Evolutionary conservation across 495 filamentous ascomycete species (phyloP).

Genomic region (Chaetomidium leptoderma): DNA sequence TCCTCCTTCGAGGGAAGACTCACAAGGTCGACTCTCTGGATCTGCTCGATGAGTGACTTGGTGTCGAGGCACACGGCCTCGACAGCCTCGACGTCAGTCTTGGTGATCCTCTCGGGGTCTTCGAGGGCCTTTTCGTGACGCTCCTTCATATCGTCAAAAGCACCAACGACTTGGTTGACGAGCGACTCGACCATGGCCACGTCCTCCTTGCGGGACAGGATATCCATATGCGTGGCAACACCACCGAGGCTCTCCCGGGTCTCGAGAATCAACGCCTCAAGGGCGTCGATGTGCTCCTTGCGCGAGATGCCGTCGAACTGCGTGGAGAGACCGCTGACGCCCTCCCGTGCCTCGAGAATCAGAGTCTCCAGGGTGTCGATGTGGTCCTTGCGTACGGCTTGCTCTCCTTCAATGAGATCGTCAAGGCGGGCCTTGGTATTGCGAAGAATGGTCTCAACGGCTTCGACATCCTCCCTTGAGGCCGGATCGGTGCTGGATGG

Average conservation of each 20-base stretch:
- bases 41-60: conserved; percentile 68
- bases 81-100: conserved; percentile 72
- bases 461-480: conserved; percentile 71
- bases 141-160: conserved; percentile 73
- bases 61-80: conserved; percentile 75
- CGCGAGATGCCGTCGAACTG: conserved; percentile 58
- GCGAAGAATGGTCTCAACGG: conserved; percentile 81
- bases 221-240: conserved; percentile 54
- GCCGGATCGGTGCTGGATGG: conserved; percentile 41
- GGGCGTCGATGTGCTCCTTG: conserved; percentile 65
- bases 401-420: conserved; percentile 62
- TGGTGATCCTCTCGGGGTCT: conserved; percentile 62
- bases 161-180: conserved; percentile 66
- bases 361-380: conserved; percentile 67
- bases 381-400: conserved; percentile 65
- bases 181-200: conserved; percentile 69
- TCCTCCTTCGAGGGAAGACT: conserved; percentile 62
- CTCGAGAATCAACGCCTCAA: conserved; percentile 65
- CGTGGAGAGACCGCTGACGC: conserved; percentile 53
- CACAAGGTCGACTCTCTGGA: conserved; percentile 61
- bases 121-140: conserved; percentile 59
- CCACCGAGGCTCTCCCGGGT: conserved; percentile 63
- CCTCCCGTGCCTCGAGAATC: conserved; percentile 66
- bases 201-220: conserved; percentile 69
- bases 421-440: conserved; percentile 82